phyloP scores from a whole-genome alignment of 2,329 filamentous ascomycete genomes.

The Pestalotiopsis sp. region DNA sequence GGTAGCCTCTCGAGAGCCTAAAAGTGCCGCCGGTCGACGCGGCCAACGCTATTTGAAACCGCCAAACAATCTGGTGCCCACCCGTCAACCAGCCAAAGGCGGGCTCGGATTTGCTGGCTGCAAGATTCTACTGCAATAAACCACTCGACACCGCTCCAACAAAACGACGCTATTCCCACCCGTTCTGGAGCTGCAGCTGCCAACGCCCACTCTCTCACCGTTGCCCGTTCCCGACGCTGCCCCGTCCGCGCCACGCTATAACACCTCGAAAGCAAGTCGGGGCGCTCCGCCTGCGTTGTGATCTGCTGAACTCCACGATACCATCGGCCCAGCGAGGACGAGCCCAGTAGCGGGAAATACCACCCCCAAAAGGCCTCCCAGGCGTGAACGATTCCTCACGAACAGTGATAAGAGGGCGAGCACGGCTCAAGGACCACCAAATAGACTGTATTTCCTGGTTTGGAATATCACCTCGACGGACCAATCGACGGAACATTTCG shows the following conservation, averaged over 20 bases:
- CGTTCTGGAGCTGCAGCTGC: conserved; percentile 5
- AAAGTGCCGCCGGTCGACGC: conserved; percentile 18
- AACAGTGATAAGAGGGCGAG: not conserved
- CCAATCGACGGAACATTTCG: not conserved
- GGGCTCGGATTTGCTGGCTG: conserved; percentile 4
- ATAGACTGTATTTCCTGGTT: not conserved
- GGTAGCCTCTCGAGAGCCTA: conserved; percentile 5
- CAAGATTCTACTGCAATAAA: conserved; percentile 1
- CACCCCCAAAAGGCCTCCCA: not conserved
- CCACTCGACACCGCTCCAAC: conserved; percentile 2
- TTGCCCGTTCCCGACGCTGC: conserved; percentile 1
- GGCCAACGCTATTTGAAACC: conserved; percentile 26
- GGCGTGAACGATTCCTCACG: not conserved
- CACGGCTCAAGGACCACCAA: not conserved
- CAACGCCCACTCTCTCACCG: not conserved
- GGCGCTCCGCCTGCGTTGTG: conserved; percentile 6
- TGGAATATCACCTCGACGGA: not conserved
- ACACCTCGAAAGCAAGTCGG: not conserved
- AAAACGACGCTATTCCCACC: conserved; percentile 13
- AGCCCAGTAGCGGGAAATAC: not conserved
- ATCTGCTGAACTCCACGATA: not conserved
- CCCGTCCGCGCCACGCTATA: conserved; percentile 2
- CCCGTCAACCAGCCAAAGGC: not conserved
- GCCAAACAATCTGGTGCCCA: conserved; percentile 14
- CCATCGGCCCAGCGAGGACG: not conserved